phyloP scores from a whole-genome alignment of 495 filamentous ascomycete species.

The Aspergillus olivimuriae region DNA sequence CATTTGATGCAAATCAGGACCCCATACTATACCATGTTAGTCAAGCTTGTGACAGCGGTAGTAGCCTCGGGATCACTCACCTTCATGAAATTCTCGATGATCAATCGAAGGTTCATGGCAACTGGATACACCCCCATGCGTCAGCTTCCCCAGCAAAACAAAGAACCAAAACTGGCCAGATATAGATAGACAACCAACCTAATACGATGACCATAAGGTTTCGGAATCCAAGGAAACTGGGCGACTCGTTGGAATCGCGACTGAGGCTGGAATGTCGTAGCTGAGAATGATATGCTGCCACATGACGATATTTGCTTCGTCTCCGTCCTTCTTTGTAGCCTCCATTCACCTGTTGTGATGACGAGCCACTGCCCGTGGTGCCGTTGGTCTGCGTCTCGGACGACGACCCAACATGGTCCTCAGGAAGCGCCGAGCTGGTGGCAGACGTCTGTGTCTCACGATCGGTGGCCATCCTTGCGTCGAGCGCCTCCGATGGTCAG shows the following conservation, averaged over 20 bases:
- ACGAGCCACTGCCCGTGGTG: background rate
- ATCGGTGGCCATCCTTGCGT: background rate
- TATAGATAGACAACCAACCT: slow-evolving; percentile 42
- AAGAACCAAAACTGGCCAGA: background rate
- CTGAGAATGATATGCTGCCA: slow-evolving; percentile 73
- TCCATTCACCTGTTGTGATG: background rate
- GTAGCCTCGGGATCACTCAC: slow-evolving; percentile 32
- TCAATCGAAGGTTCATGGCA: slow-evolving; percentile 84
- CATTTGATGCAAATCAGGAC: slow-evolving; percentile 89
- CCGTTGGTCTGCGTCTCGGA: background rate
- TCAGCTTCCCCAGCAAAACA: slow-evolving; percentile 2
- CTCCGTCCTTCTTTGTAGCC: slow-evolving; percentile 9
- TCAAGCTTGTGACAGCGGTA: slow-evolving; percentile 7
- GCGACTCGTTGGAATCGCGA: slow-evolving; percentile 63
- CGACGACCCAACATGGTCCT: background rate
- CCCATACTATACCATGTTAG: slow-evolving; percentile 57
- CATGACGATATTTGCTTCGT: slow-evolving; percentile 72
- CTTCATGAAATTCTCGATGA: slow-evolving; percentile 97
- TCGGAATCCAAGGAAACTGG: slow-evolving; percentile 87
- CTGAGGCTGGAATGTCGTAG: slow-evolving; percentile 73
- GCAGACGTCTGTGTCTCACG: background rate
- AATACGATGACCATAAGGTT: slow-evolving; percentile 95
- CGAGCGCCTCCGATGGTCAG: too few relatives aligned
- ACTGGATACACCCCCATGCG: too few relatives aligned
- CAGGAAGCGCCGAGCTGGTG: background rate